Evolutionary conservation across 2,329 filamentous ascomycete species (phyloP).

Genomic region (Pestalotiopsis sp.): DNA sequence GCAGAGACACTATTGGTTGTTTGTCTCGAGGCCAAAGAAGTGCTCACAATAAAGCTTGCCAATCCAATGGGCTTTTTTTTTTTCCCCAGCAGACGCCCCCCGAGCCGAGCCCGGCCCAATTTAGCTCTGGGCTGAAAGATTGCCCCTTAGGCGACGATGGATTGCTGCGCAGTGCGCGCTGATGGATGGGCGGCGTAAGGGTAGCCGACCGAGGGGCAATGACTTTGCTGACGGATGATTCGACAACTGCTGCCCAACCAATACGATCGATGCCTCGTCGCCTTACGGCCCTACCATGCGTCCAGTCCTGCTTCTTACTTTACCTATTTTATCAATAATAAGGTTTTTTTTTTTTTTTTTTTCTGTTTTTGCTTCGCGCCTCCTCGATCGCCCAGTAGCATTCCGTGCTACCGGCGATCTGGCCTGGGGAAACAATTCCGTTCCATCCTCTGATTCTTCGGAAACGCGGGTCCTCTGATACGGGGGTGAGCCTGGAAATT

Average conservation of each 20-base stretch:
- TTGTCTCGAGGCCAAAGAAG: neutral
- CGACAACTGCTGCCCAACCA: slow-evolving; percentile 18
- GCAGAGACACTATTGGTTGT: slow-evolving; percentile 1
- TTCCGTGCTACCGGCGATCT: slow-evolving; percentile 6
- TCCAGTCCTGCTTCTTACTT: no score
- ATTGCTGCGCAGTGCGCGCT: neutral
- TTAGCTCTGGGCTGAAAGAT: slow-evolving; percentile 2
- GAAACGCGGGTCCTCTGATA: neutral
- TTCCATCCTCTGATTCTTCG: neutral
- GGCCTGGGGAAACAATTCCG: slow-evolving; percentile 17
- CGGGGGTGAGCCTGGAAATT: neutral
- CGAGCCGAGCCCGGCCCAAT: neutral
- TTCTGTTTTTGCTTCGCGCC: neutral
- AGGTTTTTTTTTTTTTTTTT: no score
- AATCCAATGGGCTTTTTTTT: slow-evolving; percentile 1
- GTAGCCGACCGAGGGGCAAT: neutral
- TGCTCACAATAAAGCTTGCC: slow-evolving; percentile 8
- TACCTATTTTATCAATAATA: no score
- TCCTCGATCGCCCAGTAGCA: neutral
- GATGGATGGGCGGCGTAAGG: neutral
- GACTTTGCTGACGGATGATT: neutral
- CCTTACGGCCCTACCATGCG: slow-evolving; percentile 12
- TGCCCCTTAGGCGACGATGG: neutral
- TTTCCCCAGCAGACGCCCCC: neutral
- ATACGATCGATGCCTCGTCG: neutral